Evolutionary conservation across 148 eudicot species (phyloP).

Genomic region (Chenopodium berlandieri): DNA sequence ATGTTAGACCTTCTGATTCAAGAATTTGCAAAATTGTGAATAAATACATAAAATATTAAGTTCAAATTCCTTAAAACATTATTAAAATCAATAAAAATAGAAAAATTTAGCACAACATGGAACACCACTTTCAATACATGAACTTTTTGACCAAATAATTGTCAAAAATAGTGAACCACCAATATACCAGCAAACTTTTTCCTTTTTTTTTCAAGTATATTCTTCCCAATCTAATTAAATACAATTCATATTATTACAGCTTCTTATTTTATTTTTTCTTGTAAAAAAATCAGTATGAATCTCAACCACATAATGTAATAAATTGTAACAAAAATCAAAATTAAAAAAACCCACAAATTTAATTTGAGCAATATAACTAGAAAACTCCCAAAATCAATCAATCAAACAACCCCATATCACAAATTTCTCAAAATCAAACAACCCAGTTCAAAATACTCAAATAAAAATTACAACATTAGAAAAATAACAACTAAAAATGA

Average conservation of each 20-base stretch:
- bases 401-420: neutral
- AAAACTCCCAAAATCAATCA: neutral
- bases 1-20: too few relatives aligned
- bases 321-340: neutral
- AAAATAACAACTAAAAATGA: neutral
- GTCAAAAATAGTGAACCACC: slow-evolving; percentile 1
- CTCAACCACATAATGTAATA: slow-evolving; percentile 2
- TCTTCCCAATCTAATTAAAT: neutral
- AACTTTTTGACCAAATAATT: neutral
- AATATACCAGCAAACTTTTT: neutral
- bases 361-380: neutral
- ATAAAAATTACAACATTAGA: neutral
- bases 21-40: neutral
- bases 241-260: neutral
- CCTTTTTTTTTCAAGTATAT: neutral
- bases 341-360: neutral
- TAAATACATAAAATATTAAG: neutral
- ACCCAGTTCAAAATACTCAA: neutral
- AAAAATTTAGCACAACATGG: slow-evolving; percentile 4
- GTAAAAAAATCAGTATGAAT: neutral
- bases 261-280: too few relatives aligned
- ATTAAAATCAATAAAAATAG: neutral
- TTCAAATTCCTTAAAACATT: too few relatives aligned
- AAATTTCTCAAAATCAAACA: neutral
- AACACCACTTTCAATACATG: neutral